A percentile compares a stretch with the other conserved stretches of the same genome.
Conservation (phyloP, 129 eudicot genomes). For the Flaveria robusta region DNA sequence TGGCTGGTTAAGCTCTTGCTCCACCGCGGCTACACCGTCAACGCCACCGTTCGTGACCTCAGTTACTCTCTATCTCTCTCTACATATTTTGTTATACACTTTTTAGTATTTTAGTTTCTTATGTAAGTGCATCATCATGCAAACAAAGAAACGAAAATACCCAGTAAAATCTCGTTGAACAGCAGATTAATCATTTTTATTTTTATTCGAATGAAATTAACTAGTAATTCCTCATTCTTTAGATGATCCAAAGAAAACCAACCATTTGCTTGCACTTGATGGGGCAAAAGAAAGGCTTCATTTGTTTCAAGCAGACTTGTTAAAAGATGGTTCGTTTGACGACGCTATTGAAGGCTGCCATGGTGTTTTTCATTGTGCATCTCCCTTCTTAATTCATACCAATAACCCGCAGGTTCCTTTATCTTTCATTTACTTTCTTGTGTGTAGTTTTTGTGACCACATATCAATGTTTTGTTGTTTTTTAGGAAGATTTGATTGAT, state of each 20-base stretch:
- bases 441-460: background rate
- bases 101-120: too few species aligned
- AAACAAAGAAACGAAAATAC: too few species aligned
- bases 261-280: constrained; percentile 62
- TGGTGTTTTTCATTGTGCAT: constrained; percentile 73
- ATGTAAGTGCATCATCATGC: too few species aligned
- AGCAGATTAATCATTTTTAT: background rate
- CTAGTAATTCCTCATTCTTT: background rate
- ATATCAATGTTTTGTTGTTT: background rate
- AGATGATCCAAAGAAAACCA: constrained; percentile 58
- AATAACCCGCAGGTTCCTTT: constrained; percentile 52
- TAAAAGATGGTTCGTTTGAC: constrained; percentile 67
- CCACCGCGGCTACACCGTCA: constrained; percentile 44
- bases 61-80: constrained; percentile 20
- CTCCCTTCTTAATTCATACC: constrained; percentile 45
- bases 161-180: too few species aligned
- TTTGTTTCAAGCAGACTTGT: constrained; percentile 53
- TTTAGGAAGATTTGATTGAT: constrained; percentile 67
- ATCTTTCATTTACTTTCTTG: background rate
- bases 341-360: constrained; percentile 53
- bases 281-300: constrained; percentile 77
- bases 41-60: constrained; percentile 48
- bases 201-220: background rate
- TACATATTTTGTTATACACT: background rate
- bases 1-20: constrained; percentile 52